These are phyloP conservation scores for Botryotinia convoluta DNA, from an alignment of 2,329 filamentous ascomycete species.

Conservation along the genomic window DNA sequence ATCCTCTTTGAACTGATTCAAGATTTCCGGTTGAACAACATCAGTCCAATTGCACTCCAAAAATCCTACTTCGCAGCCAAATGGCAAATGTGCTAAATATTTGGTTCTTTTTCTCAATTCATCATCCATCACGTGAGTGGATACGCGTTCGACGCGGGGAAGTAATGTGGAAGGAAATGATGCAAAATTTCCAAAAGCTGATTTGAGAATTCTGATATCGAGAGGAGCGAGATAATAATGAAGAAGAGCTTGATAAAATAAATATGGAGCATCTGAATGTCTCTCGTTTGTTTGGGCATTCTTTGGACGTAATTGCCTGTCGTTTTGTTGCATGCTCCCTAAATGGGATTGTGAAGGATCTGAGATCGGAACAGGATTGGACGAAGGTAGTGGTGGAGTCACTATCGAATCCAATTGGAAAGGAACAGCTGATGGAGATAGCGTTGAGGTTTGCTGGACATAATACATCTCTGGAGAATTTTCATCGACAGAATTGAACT, in stretches of 20 bases:
- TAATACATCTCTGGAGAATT: constrained; percentile 51
- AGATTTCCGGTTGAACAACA: constrained; percentile 58
- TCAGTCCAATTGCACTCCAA: constrained; percentile 76
- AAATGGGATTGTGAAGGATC: constrained; percentile 1
- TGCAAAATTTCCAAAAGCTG: constrained; percentile 66
- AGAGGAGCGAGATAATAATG: constrained; percentile 72
- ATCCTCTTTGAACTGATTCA: constrained; percentile 60
- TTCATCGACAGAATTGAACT: constrained; percentile 46
- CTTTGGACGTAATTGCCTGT: constrained; percentile 4
- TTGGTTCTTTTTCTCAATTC: constrained; percentile 67
- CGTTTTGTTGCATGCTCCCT: constrained; percentile 1
- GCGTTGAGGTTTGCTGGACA: constrained; percentile 42
- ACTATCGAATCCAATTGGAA: background rate
- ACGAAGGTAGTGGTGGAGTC: background rate
- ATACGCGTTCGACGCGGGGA: constrained; percentile 68
- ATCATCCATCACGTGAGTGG: constrained; percentile 69
- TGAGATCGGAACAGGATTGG: background rate
- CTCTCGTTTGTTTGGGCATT: constrained; percentile 12
- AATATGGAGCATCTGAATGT: constrained; percentile 49
- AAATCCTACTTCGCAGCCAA: constrained; percentile 70
- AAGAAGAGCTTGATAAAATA: constrained; percentile 69
- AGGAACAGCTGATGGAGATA: constrained; percentile 8
- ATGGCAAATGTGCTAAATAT: constrained; percentile 67
- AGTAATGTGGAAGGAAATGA: constrained; percentile 67
- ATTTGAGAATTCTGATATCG: constrained; percentile 70